These are phyloP conservation scores for Buxus sempervirens DNA, from an alignment of 164 flowering plant species.

Conservation along the genomic window DNA sequence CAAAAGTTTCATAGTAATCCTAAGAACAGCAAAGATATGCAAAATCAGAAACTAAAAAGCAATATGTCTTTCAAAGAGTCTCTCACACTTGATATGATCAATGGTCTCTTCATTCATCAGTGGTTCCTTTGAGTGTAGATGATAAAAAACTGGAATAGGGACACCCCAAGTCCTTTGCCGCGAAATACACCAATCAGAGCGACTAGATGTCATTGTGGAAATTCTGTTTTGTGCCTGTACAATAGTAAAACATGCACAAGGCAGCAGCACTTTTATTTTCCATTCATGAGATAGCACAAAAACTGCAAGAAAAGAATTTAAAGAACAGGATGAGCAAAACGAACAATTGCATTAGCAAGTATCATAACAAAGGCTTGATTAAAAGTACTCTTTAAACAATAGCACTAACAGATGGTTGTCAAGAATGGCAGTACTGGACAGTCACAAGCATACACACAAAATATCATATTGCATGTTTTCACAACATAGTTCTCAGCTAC, in stretches of 20 bases:
- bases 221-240: conserved; percentile 88
- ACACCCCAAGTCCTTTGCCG: conserved; percentile 99
- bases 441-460: no score
- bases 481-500: no score
- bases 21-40: neutral
- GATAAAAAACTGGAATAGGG: conserved; percentile 96
- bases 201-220: conserved; percentile 83
- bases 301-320: neutral
- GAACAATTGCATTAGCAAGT: neutral
- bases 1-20: neutral
- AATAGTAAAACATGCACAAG: no score
- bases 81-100: conserved; percentile 83
- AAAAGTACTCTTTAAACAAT: no score
- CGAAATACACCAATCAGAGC: conserved; percentile 99
- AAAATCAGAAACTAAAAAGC: neutral
- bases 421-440: no score
- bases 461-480: no score
- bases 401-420: no score
- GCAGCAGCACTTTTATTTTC: no score
- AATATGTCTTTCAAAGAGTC: conserved; percentile 2
- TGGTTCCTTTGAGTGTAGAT: conserved; percentile 76
- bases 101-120: conserved; percentile 88
- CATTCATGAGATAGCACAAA: neutral
- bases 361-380: no score
- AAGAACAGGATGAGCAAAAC: neutral